phyloP scores from a whole-genome alignment of 495 filamentous ascomycete genomes.

The Sporormia fimetaria region DNA sequence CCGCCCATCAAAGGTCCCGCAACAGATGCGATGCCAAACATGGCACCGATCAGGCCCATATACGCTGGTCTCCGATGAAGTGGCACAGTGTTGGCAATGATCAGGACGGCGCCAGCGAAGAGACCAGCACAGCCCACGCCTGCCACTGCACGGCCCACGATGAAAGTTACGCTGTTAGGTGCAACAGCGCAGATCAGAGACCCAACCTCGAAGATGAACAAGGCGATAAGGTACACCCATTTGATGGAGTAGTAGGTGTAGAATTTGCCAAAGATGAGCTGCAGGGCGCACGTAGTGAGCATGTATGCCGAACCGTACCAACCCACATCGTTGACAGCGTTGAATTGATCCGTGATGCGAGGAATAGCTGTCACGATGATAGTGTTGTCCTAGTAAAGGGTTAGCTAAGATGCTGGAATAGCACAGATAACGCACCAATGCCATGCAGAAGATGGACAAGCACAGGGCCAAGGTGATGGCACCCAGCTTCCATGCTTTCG shows the following conservation, averaged over 20 bases:
- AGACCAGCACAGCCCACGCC: slow-evolving; percentile 30
- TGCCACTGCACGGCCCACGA: slow-evolving; percentile 28
- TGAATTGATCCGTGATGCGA: slow-evolving; percentile 69
- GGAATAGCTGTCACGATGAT: slow-evolving; percentile 82
- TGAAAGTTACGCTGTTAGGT: slow-evolving; percentile 23
- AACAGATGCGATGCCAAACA: slow-evolving; percentile 26
- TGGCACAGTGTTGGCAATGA: slow-evolving; percentile 27
- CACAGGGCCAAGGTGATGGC: slow-evolving; percentile 50
- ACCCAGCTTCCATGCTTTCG: slow-evolving; percentile 38
- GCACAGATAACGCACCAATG: slow-evolving; percentile 48
- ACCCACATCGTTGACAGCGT: slow-evolving; percentile 62
- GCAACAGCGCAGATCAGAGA: slow-evolving; percentile 26
- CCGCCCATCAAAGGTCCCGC: slow-evolving; percentile 29
- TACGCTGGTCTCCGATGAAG: slow-evolving; percentile 25
- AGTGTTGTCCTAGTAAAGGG: slow-evolving; percentile 44
- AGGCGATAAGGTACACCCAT: slow-evolving; percentile 26
- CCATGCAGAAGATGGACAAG: slow-evolving; percentile 52
- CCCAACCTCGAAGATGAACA: slow-evolving; percentile 27
- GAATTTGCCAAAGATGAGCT: slow-evolving; percentile 36
- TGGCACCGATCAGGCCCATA: slow-evolving; percentile 26
- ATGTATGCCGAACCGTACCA: slow-evolving; percentile 70
- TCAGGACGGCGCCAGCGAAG: slow-evolving; percentile 27
- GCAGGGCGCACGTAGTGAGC: slow-evolving; percentile 50
- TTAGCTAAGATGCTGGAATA: slow-evolving; percentile 10
- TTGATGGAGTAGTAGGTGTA: slow-evolving; percentile 39